Evolutionary conservation across 2,329 filamentous ascomycete species (phyloP), one percentile per base, ranked within the genome.

Genomic region (Aspergillus tanneri): DNA sequence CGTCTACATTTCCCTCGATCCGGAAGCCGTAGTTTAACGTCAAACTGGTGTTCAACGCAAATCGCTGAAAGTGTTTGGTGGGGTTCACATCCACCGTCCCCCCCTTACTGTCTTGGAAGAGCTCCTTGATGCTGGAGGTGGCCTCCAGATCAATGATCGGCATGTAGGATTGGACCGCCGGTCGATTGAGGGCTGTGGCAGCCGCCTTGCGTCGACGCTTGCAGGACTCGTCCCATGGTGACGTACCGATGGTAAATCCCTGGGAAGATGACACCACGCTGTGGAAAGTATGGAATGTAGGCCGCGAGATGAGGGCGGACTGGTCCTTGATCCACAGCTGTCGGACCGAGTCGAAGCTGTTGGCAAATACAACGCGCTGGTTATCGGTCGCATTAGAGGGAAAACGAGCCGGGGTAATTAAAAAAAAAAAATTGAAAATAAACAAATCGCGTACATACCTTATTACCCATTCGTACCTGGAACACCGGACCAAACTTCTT

Each of bases 211-310:
- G 81, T 8, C 87, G 80, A 19, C 78, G 75, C 67, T 91, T 92
- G 71, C 86, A 89, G 2, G 84, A 88, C 42, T 90, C 87, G 53
- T 91, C 87, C 85, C 88, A 93, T 0, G 88, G 88, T 0, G 87
- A 90, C 0, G 88, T 90, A 1, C 88, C 88, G 52, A 93, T 90
- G 0, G 88, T 92, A 68, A 90, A 87, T 5, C 87, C 87, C 57
- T 90, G 85, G 0, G 85, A 88, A 25, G 78, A 82, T 1, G 87
- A 90, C 3, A 90, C 85, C 3, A 91, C 85, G 4, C 80, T 87
- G 68, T 91, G 88, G 67, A 91, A 92, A 1, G 88, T 92, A 67
- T 92, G 87, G 39, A 90, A 81, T 19, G 78, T 88, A 0, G 88
- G 88, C 2, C 88, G 81, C 1, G 86, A 90, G 59, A 90, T 89